Evolutionary conservation across 2,329 filamentous ascomycete species (phyloP).

Genomic region (Zasmidium angulare): DNA sequence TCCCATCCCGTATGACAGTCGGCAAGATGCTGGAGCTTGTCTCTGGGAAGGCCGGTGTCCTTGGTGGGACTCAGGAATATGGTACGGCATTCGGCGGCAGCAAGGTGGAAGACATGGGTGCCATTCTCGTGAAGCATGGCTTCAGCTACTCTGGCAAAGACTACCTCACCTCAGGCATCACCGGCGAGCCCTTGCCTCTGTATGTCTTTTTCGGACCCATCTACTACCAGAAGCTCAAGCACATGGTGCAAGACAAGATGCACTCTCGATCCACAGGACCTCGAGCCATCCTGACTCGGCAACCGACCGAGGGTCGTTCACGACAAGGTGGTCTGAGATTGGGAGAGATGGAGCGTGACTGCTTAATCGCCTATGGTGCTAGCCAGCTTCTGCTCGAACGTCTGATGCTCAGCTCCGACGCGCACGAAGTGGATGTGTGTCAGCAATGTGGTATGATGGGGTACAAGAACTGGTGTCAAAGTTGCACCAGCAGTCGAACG

Average conservation of each 20-base stretch:
- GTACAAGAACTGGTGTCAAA: conserved; percentile 91
- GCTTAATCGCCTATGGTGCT: conserved; percentile 93
- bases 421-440: conserved; percentile 88
- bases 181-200: conserved; percentile 86
- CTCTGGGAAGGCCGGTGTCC: conserved; percentile 87
- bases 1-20: conserved; percentile 98
- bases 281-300: conserved; percentile 84
- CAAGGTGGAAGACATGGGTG: conserved; percentile 85
- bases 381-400: conserved; percentile 88
- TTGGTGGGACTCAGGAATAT: conserved; percentile 83
- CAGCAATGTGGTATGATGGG: conserved; percentile 93
- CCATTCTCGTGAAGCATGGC: conserved; percentile 78
- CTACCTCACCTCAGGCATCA: conserved; percentile 92
- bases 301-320: conserved; percentile 93
- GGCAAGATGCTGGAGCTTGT: conserved; percentile 96
- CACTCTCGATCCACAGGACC: conserved; percentile 90
- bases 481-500: conserved; percentile 78
- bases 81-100: conserved; percentile 83
- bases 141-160: conserved; percentile 98
- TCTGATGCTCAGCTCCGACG: conserved; percentile 91
- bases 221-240: conserved; percentile 99
- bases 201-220: conserved; percentile 99
- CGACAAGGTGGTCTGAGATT: conserved; percentile 87
- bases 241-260: conserved; percentile 99
- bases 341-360: conserved; percentile 99